Percentiles rank a stretch among this genome's conserved stretches.
These are phyloP conservation scores for Nectriaceae sp. DNA, from an alignment of 2,329 filamentous ascomycete species.

Conservation along the genomic window DNA sequence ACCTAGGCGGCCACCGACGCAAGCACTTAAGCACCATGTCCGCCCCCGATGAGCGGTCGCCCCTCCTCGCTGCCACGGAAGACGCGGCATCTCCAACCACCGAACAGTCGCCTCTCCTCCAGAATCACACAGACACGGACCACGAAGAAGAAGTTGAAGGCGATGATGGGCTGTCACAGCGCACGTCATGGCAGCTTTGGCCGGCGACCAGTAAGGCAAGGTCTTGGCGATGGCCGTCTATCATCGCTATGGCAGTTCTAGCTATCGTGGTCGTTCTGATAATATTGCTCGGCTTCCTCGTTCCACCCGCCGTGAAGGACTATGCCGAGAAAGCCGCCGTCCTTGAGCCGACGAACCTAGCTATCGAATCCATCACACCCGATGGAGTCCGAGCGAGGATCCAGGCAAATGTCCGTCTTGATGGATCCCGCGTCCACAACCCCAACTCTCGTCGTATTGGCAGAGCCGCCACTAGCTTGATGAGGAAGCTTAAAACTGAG, in stretches of 20 bases:
- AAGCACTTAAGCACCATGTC: conserved; percentile 39
- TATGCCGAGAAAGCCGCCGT: conserved; percentile 84
- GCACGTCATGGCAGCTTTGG: conserved; percentile 23
- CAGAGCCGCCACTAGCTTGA: conserved; percentile 76
- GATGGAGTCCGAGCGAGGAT: conserved; percentile 78
- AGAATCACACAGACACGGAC: conserved; percentile 13
- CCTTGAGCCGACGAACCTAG: conserved; percentile 80
- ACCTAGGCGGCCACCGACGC: conserved; percentile 30
- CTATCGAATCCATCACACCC: conserved; percentile 80
- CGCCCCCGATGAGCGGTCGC: conserved; percentile 44
- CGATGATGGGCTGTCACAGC: conserved; percentile 20
- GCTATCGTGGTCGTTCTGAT: conserved; percentile 65
- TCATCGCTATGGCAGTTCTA: conserved; percentile 71
- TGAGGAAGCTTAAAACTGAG: conserved; percentile 72
- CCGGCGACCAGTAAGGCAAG: conserved; percentile 25
- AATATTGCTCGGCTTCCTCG: conserved; percentile 77
- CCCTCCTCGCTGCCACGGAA: conserved; percentile 42
- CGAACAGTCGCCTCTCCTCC: conserved; percentile 57
- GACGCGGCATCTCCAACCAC: conserved; percentile 25
- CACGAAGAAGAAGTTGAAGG: conserved; percentile 33
- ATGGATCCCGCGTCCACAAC: conserved; percentile 74
- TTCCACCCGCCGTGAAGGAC: conserved; percentile 76
- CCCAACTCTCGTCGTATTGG: conserved; percentile 74
- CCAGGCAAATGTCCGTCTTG: conserved; percentile 79
- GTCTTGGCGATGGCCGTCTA: conserved; percentile 68